Conservation (phyloP, 83 land plant species). For the Thuja plicata region DNA sequence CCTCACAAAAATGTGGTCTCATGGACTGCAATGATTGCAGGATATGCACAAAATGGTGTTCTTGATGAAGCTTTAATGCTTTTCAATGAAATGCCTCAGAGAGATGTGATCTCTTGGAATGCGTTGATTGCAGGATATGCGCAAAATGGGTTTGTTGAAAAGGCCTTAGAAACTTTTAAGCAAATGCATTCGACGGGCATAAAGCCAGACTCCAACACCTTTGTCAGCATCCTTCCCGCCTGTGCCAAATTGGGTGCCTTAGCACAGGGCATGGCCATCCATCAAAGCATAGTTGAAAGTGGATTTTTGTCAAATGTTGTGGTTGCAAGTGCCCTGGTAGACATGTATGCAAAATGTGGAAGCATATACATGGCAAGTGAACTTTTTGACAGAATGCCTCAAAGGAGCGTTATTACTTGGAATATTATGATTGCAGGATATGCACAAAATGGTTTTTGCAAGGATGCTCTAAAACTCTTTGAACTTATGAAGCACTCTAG, state of each 20-base stretch:
- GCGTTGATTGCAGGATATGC: background rate
- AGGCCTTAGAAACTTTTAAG: background rate
- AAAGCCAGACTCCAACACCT: background rate
- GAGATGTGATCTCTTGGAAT: background rate
- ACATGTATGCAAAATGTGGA: too few relatives aligned
- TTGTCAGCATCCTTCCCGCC: conserved; percentile 3
- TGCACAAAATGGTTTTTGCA: background rate
- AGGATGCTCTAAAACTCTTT: background rate
- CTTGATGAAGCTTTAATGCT: too few relatives aligned
- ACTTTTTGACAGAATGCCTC: too few relatives aligned
- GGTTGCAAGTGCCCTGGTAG: too few relatives aligned
- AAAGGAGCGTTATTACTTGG: background rate
- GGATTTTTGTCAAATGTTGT: too few relatives aligned
- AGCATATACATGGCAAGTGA: too few relatives aligned
- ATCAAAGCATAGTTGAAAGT: background rate
- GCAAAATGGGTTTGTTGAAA: background rate
- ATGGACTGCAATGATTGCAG: too few relatives aligned
- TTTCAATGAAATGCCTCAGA: background rate
- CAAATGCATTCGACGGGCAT: background rate
- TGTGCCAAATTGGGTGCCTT: conserved; percentile 1
- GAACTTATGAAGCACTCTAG: too few relatives aligned
- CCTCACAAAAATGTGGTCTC: too few relatives aligned
- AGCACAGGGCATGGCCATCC: background rate
- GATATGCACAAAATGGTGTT: too few relatives aligned
- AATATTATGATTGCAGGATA: background rate